phyloP scores from a whole-genome alignment of 805 yeast species.

The Ascoidea tarda region DNA sequence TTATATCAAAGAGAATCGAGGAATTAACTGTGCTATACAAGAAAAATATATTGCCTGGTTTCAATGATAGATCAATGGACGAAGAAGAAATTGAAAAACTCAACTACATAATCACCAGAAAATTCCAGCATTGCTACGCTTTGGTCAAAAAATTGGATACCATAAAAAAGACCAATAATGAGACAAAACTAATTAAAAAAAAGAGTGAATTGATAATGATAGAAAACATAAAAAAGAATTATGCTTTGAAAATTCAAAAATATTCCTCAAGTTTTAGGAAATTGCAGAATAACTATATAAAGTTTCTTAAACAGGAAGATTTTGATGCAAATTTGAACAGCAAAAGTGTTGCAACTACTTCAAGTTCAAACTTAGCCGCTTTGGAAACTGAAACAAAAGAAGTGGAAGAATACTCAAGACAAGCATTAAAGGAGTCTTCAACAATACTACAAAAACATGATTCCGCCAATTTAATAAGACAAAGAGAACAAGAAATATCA shows the following conservation, averaged over 20 bases:
- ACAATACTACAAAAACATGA: conserved; percentile 18
- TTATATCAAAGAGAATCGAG: conserved; percentile 39
- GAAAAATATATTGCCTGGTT: conserved; percentile 76
- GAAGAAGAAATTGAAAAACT: conserved; percentile 70
- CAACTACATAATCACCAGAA: conserved; percentile 59
- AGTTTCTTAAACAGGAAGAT: conserved; percentile 71
- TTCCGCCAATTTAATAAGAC: conserved; percentile 19
- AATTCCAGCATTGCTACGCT: conserved; percentile 67
- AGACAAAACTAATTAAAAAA: conserved; percentile 18
- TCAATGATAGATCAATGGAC: conserved; percentile 63
- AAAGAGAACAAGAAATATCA: conserved; percentile 81
- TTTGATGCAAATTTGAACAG: conserved; percentile 23
- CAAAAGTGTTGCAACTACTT: no score
- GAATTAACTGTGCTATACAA: conserved; percentile 60
- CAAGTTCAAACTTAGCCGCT: no score
- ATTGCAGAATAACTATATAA: conserved; percentile 79
- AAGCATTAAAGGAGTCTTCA: conserved; percentile 36
- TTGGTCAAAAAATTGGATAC: conserved; percentile 53
- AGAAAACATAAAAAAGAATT: conserved; percentile 67
- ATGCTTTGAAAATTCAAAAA: conserved; percentile 77
- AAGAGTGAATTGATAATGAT: conserved; percentile 46
- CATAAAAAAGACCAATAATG: conserved; percentile 22
- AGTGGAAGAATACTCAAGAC: conserved; percentile 37
- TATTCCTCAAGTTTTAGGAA: conserved; percentile 67
- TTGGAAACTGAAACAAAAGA: conserved; percentile 22